Conservation (phyloP, 1,284 basidiomycete genomes). For the Puccinia sorghi region DNA sequence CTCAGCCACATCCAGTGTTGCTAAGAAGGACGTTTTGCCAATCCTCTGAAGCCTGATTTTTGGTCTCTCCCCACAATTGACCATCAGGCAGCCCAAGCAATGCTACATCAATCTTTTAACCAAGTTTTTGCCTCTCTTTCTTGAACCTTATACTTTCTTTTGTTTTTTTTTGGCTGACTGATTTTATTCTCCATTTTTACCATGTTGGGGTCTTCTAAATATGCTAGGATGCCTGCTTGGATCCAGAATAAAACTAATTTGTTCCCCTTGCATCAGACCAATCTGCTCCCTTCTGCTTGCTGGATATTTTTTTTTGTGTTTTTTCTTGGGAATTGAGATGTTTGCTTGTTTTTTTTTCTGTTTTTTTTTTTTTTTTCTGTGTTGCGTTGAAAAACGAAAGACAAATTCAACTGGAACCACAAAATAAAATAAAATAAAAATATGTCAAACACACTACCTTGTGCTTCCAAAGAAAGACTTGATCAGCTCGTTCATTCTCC, state of each 20-base stretch:
- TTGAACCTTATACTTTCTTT: constrained; percentile 20
- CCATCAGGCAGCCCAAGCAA: constrained; percentile 76
- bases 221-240: constrained; percentile 43
- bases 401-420: too few relatives aligned
- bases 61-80: constrained; percentile 78
- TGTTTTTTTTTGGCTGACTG: constrained; percentile 15
- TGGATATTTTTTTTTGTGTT: background rate
- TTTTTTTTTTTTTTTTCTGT: background rate
- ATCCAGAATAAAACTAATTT: constrained; percentile 30
- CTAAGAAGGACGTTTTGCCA: constrained; percentile 55
- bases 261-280: background rate
- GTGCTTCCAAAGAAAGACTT: constrained; percentile 65
- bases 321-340: background rate
- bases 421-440: background rate
- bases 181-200: constrained; percentile 59
- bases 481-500: constrained; percentile 76
- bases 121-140: background rate
- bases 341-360: background rate
- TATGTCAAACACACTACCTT: constrained; percentile 48
- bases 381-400: too few relatives aligned
- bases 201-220: constrained; percentile 60
- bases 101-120: constrained; percentile 68
- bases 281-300: too few relatives aligned
- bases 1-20: background rate
- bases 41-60: constrained; percentile 62